phyloP scores from a whole-genome alignment of 2,329 filamentous ascomycete species.

The Cladophialophora psammophila region DNA sequence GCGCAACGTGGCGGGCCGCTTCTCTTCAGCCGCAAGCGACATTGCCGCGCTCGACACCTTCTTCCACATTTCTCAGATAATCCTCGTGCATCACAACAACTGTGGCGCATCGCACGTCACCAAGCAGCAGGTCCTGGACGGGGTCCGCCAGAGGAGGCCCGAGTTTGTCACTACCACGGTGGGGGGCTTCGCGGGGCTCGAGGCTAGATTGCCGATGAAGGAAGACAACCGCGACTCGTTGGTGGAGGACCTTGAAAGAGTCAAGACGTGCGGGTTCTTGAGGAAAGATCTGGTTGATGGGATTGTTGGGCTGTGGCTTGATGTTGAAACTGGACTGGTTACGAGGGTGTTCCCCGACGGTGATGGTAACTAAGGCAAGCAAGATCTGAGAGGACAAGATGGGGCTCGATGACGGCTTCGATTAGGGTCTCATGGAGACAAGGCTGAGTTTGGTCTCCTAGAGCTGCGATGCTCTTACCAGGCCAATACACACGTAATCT shows the following conservation, averaged over 20 bases:
- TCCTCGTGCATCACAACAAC: constrained; percentile 25
- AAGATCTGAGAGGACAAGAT: not conserved
- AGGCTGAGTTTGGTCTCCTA: too few species aligned
- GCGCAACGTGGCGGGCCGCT: constrained; percentile 25
- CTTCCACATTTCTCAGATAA: constrained; percentile 19
- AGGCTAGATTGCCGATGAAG: constrained; percentile 14
- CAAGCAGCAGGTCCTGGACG: constrained; percentile 10
- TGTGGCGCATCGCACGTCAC: constrained; percentile 26
- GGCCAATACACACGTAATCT: too few species aligned
- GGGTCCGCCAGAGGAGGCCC: constrained; percentile 18
- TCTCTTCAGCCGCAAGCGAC: constrained; percentile 16
- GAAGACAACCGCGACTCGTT: constrained; percentile 17
- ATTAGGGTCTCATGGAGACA: too few species aligned
- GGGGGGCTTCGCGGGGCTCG: constrained; percentile 4
- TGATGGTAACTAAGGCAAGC: not conserved
- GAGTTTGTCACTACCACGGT: constrained; percentile 2
- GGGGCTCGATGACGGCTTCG: too few species aligned
- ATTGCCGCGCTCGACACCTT: constrained; percentile 26
- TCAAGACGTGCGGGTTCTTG: constrained; percentile 18
- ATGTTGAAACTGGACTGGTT: constrained; percentile 25
- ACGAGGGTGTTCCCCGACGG: constrained; percentile 13
- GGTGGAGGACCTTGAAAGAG: constrained; percentile 16
- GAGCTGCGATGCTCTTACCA: too few species aligned
- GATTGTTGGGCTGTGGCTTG: constrained; percentile 22
- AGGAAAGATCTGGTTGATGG: constrained; percentile 24